Evolutionary conservation across 306 rosid genomes (phyloP).

Genomic region (Geum urbanum): DNA sequence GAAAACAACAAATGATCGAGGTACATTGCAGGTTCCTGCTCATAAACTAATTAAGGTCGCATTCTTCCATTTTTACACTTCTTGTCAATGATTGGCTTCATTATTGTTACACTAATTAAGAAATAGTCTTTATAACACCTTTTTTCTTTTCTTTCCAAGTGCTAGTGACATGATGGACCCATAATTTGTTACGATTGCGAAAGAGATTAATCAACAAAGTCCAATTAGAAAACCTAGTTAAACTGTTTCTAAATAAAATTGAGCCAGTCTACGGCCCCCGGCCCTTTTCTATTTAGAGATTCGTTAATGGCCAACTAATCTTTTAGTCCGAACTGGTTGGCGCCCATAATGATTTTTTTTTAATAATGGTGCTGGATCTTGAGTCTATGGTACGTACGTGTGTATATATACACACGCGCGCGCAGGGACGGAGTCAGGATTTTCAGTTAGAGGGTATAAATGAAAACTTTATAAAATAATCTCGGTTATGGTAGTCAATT

Average conservation of each 20-base stretch:
- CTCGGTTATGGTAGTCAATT: too few species aligned
- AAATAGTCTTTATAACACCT: background rate
- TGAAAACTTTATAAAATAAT: too few species aligned
- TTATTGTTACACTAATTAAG: background rate
- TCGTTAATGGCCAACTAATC: background rate
- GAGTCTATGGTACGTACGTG: too few species aligned
- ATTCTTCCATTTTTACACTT: constrained; percentile 2
- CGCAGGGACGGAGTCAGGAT: too few species aligned
- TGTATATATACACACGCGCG: too few species aligned
- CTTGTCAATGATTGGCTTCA: background rate
- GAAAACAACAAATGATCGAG: background rate
- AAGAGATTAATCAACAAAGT: background rate
- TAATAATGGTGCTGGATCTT: too few species aligned
- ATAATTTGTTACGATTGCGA: background rate
- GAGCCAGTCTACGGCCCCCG: background rate
- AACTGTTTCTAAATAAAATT: background rate
- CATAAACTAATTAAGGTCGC: background rate
- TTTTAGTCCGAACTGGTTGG: constrained; percentile 22
- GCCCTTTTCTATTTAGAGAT: background rate
- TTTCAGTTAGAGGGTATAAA: too few species aligned
- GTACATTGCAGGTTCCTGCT: background rate
- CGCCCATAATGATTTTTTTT: background rate
- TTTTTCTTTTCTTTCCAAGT: background rate
- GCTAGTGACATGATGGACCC: background rate
- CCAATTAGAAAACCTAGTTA: background rate